phyloP scores from a whole-genome alignment of 208 protist species.

The Leishmania arabica region DNA sequence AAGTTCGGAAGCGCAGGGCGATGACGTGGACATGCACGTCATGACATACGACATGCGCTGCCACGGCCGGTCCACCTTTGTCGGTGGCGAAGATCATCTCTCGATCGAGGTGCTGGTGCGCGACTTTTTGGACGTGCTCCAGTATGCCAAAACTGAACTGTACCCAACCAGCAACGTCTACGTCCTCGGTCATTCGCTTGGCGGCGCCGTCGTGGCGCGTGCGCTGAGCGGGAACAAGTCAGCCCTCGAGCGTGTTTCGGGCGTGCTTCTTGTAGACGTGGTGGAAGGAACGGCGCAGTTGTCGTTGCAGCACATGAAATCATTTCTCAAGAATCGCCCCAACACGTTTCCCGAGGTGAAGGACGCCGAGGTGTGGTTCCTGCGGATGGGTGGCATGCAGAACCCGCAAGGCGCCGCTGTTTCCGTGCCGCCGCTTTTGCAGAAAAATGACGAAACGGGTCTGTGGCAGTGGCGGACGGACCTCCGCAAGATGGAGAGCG shows the following conservation, averaged over 20 bases:
- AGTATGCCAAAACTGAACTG: slow-evolving; percentile 36
- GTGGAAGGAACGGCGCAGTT: slow-evolving; percentile 91
- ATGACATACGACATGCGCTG: slow-evolving; percentile 88
- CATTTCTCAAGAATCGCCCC: slow-evolving; percentile 77
- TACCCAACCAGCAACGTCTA: slow-evolving; percentile 59
- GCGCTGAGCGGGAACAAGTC: slow-evolving; percentile 41
- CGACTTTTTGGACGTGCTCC: slow-evolving; percentile 66
- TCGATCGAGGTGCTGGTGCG: slow-evolving; percentile 65
- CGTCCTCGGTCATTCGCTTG: slow-evolving; percentile 88
- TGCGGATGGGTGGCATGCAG: slow-evolving; percentile 76
- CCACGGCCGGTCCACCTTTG: slow-evolving; percentile 80
- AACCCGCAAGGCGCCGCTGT: slow-evolving; percentile 59
- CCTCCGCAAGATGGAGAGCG: slow-evolving; percentile 56
- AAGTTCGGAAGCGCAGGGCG: slow-evolving; percentile 20
- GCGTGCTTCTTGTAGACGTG: slow-evolving; percentile 87
- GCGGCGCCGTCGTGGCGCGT: slow-evolving; percentile 72
- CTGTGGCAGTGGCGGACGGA: slow-evolving; percentile 79
- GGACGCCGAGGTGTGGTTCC: slow-evolving; percentile 80
- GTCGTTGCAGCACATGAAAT: slow-evolving; percentile 79
- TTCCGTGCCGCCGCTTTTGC: slow-evolving; percentile 80
- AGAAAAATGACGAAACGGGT: slow-evolving; percentile 16
- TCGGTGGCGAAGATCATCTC: slow-evolving; percentile 63
- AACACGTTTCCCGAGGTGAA: slow-evolving; percentile 55
- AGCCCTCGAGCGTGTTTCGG: slow-evolving; percentile 37
- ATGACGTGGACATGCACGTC: slow-evolving; percentile 51